Percentiles rank a stretch among this genome's conserved stretches.
phyloP scores from a whole-genome alignment of 257 asterid genomes.

The Primulina tabacum region DNA sequence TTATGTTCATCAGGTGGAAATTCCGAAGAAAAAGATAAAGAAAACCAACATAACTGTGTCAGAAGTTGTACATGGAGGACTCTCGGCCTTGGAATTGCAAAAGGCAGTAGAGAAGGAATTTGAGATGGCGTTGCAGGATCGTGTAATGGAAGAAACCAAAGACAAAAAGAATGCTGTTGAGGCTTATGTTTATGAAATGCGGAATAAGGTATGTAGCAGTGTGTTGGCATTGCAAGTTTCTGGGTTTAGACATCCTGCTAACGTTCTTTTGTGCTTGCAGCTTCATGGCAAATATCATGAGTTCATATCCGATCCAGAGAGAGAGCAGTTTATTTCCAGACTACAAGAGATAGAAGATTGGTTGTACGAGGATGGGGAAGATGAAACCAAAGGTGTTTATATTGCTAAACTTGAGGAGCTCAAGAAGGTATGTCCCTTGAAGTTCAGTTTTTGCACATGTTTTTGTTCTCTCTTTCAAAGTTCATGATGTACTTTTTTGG shows the following conservation, averaged over 20 bases:
- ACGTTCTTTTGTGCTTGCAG: not conserved
- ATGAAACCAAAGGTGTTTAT: constrained; percentile 19
- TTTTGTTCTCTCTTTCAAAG: not conserved
- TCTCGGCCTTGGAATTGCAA: not conserved
- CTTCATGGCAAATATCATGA: constrained; percentile 58
- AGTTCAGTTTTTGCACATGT: not conserved
- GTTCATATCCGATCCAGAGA: not conserved
- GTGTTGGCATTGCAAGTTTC: not conserved
- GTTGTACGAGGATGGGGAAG: not conserved
- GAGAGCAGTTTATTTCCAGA: not conserved
- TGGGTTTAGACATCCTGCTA: not conserved
- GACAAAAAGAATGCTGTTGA: constrained; percentile 9
- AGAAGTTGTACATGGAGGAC: constrained; percentile 15
- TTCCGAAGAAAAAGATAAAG: not conserved
- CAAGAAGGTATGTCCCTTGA: constrained; percentile 36
- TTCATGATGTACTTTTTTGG: not conserved
- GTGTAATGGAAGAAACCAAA: constrained; percentile 18
- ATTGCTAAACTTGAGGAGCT: constrained; percentile 89
- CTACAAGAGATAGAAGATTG: not conserved
- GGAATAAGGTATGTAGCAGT: not conserved
- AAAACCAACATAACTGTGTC: constrained; percentile 11
- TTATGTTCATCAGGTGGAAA: not conserved
- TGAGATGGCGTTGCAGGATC: constrained; percentile 16
- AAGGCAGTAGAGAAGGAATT: constrained; percentile 13
- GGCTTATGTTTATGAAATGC: constrained; percentile 13